Base-by-base conservation (phyloP, 2,329 filamentous ascomycete species). In the Botrytis medusae region DNA sequence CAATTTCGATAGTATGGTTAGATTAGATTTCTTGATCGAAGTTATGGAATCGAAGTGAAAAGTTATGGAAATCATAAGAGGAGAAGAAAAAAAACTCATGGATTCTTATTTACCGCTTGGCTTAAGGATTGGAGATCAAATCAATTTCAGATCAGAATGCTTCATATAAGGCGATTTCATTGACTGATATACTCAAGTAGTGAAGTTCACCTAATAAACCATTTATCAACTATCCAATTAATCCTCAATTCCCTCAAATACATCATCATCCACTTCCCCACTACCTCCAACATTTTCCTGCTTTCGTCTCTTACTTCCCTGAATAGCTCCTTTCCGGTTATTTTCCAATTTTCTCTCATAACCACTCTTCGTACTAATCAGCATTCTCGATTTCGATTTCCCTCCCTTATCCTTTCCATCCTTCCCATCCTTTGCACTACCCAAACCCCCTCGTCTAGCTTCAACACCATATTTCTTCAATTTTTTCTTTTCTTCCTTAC, bases 401-500 rank as follows among this genome's bases (percentile, higher is more conserved):
- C 74, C 81, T 3, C 73, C 75, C 64, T 76, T 76, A 48, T 73
- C 77, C 44, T 77, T 78, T 40, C 76, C 76, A 29, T 82, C 83
- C 73, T 84, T 84, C 71, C 83, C 83, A 71, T 82, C 83, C 74
- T 84, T 84, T 70, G 83, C 82, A 71, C 51, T 80, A 12, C 79
- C 79, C 63, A 82, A 80, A 4, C 79, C 79, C 16, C 78, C 82
- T 78, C 89, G 83, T 61, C 94, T 86, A 4, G 89, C 91, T 82
- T 95, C 92, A 16, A 98, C 92, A 9, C 96, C 96, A 77, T 90
- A 87, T 80, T 89, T 89, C 86, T 93, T 97, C 77, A 99, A 83
- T 80, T 90, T 90, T 85, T 95, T 91, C 85, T 92, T 93, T 75
- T 95, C 92, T 69, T 91, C 89, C 86, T 98, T 98, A 78, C 86